phyloP scores from a whole-genome alignment of 129 eudicot genomes.

The Lactuca sativa region DNA sequence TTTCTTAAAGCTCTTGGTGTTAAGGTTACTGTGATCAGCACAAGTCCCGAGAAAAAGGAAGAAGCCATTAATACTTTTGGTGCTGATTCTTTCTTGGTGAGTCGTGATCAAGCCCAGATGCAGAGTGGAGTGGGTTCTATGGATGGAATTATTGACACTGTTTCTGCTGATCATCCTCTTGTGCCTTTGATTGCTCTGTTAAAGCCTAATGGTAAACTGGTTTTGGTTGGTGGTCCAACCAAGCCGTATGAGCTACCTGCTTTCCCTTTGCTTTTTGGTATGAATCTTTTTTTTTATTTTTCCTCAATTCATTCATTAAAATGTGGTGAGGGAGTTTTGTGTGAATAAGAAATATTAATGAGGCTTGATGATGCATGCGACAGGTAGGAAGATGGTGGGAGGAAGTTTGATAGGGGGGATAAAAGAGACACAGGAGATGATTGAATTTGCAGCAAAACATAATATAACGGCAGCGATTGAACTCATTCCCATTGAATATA shows the following conservation, averaged over 20 bases:
- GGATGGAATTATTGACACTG: slow-evolving; percentile 45
- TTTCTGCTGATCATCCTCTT: slow-evolving; percentile 36
- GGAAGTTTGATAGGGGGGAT: slow-evolving; percentile 41
- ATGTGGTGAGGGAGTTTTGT: background rate
- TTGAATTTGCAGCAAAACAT: slow-evolving; percentile 41
- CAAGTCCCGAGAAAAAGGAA: slow-evolving; percentile 38
- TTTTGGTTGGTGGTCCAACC: slow-evolving; percentile 36
- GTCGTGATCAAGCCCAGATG: slow-evolving; percentile 48
- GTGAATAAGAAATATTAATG: background rate
- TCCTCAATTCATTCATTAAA: background rate
- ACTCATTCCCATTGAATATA: slow-evolving; percentile 32
- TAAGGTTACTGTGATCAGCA: slow-evolving; percentile 50
- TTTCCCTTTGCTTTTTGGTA: slow-evolving; percentile 38
- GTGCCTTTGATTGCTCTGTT: slow-evolving; percentile 31
- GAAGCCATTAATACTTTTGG: slow-evolving; percentile 49
- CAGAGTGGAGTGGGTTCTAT: slow-evolving; percentile 35
- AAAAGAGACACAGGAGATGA: background rate
- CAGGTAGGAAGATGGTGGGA: slow-evolving; percentile 40
- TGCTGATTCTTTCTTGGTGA: slow-evolving; percentile 53
- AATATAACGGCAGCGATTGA: slow-evolving; percentile 37
- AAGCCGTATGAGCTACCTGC: slow-evolving; percentile 43
- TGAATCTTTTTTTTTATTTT: background rate
- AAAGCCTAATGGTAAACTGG: slow-evolving; percentile 35
- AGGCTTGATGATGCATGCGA: slow-evolving; percentile 6
- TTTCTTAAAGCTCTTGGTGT: slow-evolving; percentile 54